Evolutionary conservation across 2,329 filamentous ascomycete species (phyloP).

Genomic region (Cytospora piceae): DNA sequence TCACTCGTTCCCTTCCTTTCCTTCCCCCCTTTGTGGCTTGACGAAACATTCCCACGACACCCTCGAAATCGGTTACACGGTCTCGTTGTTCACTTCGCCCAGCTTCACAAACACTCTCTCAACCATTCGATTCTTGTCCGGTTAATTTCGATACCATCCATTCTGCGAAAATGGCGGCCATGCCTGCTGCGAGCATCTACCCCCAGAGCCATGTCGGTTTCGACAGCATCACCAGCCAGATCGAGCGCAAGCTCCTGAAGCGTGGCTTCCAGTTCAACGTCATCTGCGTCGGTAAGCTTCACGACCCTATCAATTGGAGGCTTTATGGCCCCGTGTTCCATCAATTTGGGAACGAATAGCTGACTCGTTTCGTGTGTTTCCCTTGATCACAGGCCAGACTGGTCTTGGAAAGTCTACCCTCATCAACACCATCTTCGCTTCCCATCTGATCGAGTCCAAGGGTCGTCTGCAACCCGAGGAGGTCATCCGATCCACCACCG

Average conservation of each 20-base stretch:
- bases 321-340: neutral
- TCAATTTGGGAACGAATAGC: slow-evolving; percentile 4
- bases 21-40: slow-evolving; percentile 9
- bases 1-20: slow-evolving; percentile 25
- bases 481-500: slow-evolving; percentile 91
- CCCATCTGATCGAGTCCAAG: slow-evolving; percentile 98
- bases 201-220: slow-evolving; percentile 99
- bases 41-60: slow-evolving; percentile 31
- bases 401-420: slow-evolving; percentile 98
- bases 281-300: slow-evolving; percentile 91
- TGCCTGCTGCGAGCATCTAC: slow-evolving; percentile 75
- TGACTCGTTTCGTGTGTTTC: slow-evolving; percentile 39
- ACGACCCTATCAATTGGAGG: neutral
- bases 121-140: slow-evolving; percentile 37
- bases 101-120: slow-evolving; percentile 34
- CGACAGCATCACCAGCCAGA: slow-evolving; percentile 99
- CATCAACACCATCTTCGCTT: slow-evolving; percentile 99
- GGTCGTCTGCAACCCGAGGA: slow-evolving; percentile 91
- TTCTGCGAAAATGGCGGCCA: slow-evolving; percentile 55
- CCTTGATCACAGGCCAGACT: slow-evolving; percentile 75
- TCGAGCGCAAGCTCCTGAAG: slow-evolving; percentile 99
- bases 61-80: slow-evolving; percentile 31
- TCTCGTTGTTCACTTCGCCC: slow-evolving; percentile 43
- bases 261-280: slow-evolving; percentile 99
- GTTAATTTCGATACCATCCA: slow-evolving; percentile 37